Percentiles rank a stretch among this genome's conserved stretches.
Conservation (phyloP, 768 basidiomycete species). For the Termitomyces sp. region DNA sequence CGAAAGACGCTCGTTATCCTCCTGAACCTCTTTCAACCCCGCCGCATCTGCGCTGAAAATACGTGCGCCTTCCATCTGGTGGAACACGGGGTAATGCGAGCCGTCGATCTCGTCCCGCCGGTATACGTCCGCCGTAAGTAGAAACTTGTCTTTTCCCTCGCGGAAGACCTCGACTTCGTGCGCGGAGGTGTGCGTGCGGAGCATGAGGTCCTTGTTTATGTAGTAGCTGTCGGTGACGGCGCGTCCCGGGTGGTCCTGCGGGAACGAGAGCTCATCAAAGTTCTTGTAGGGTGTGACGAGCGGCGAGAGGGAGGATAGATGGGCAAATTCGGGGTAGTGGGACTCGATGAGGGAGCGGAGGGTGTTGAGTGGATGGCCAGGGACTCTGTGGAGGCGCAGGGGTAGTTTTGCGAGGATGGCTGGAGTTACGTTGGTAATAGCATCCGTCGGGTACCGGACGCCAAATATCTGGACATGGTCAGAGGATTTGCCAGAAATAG, state of each 20-base stretch:
- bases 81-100: constrained; percentile 96
- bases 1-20: constrained; percentile 66
- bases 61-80: constrained; percentile 94
- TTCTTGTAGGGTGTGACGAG: constrained; percentile 89
- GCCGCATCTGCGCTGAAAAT: constrained; percentile 63
- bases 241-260: constrained; percentile 90
- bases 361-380: constrained; percentile 82
- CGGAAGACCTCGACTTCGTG: constrained; percentile 94
- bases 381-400: constrained; percentile 69
- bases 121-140: constrained; percentile 96
- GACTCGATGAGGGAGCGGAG: constrained; percentile 81
- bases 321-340: constrained; percentile 74
- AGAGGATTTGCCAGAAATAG: constrained; percentile 14
- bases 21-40: constrained; percentile 60
- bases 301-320: constrained; percentile 77
- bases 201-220: constrained; percentile 84
- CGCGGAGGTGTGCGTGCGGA: constrained; percentile 97
- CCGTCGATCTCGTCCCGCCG: constrained; percentile 96
- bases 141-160: constrained; percentile 74
- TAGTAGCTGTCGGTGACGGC: constrained; percentile 93
- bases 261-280: constrained; percentile 96
- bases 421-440: constrained; percentile 79
- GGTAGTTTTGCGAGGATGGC: constrained; percentile 82
- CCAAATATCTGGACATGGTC: constrained; percentile 51
- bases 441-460: constrained; percentile 71